Base-by-base conservation (phyloP, 164 flowering plant species). In the Echeveria elegans region DNA sequence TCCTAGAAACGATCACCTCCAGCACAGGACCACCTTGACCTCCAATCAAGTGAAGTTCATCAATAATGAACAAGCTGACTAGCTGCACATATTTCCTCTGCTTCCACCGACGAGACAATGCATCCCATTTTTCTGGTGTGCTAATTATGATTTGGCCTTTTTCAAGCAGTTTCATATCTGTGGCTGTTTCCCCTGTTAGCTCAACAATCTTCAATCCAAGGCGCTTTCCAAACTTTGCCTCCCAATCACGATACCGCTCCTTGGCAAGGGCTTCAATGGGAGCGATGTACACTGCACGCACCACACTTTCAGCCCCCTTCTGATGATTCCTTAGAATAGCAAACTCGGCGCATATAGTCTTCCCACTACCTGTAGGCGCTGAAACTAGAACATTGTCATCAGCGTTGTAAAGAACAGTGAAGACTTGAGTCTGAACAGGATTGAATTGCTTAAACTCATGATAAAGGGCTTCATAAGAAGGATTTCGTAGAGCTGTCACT, bases 361-460 rank as follows among this genome's bases (percentile, higher is more conserved):
- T 95, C 69, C 99, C 99, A 79, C 97, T 92, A 31, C 99, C 99
- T 14, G 99, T 90, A n/a, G 99, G 97, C 4, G 99, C 99, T 40
- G 99, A 97, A 72, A 92, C 99, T 66, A 95, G 75, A 36, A 92
- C 99, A 82, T 95, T 95, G 78, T 95, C 97, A 70, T 95, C 97
- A 18, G 92, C 78, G 75, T 95, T 90, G 76, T 92, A 95, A 70
- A 95, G 68, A 26, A 88, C 87, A 1, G 90, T 87, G 77, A 92
- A 95, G 9, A 92, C 99, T 77, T 95, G 99, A 19, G 99, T 92
- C 76, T 92, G 99, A 6, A 95, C 83, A 41, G 97, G 99, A 79
- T 95, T 95, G 64, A 95, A 95, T 74, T 90, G 96, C 83, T 82
- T 87, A 73, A 89, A 95, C 64, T 86, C 87, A 29, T 81, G 85